A percentile compares a stretch with the other conserved stretches of the same genome.
Evolutionary conservation across 805 yeast species (phyloP).

Genomic region (Tetrapisispora fleetii): DNA sequence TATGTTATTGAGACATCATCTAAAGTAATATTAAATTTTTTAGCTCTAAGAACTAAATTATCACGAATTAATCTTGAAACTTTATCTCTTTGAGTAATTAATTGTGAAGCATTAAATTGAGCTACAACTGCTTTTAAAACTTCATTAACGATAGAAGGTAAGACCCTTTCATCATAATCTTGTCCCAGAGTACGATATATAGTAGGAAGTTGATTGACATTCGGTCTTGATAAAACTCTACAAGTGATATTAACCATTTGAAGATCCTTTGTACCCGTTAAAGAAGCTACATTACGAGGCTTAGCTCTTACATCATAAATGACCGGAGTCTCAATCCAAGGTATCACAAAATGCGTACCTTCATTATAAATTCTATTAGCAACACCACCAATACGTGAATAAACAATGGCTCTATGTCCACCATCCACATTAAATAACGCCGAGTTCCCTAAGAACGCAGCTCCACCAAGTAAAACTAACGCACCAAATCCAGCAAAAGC

Average conservation of each 20-base stretch:
- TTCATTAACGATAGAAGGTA: slow-evolving; percentile 97
- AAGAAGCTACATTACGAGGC: slow-evolving; percentile 90
- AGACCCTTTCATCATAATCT: slow-evolving; percentile 93
- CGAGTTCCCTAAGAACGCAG: slow-evolving; percentile 42
- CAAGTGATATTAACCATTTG: slow-evolving; percentile 99
- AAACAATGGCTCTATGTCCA: slow-evolving; percentile 95
- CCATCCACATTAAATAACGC: slow-evolving; percentile 86
- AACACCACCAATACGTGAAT: slow-evolving; percentile 80
- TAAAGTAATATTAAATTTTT: slow-evolving; percentile 72
- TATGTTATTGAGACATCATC: slow-evolving; percentile 95
- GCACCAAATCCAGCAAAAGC: slow-evolving; percentile 58
- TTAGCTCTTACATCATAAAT: slow-evolving; percentile 93
- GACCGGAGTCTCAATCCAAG: slow-evolving; percentile 90
- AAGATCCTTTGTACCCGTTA: slow-evolving; percentile 95
- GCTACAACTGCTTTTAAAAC: slow-evolving; percentile 95
- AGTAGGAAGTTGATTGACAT: slow-evolving; percentile 62
- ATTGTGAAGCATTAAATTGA: slow-evolving; percentile 95
- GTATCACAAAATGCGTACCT: slow-evolving; percentile 90
- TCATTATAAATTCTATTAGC: slow-evolving; percentile 75
- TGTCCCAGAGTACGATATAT: slow-evolving; percentile 87
- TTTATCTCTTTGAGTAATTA: slow-evolving; percentile 97
- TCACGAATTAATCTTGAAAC: slow-evolving; percentile 89
- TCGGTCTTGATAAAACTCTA: slow-evolving; percentile 89
- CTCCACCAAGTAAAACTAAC: slow-evolving; percentile 46
- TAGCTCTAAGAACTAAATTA: slow-evolving; percentile 81